Percentiles rank a stretch among this genome's conserved stretches.
These are phyloP conservation scores for Tagetes erecta DNA, from an alignment of 129 eudicot species.

Conservation along the genomic window DNA sequence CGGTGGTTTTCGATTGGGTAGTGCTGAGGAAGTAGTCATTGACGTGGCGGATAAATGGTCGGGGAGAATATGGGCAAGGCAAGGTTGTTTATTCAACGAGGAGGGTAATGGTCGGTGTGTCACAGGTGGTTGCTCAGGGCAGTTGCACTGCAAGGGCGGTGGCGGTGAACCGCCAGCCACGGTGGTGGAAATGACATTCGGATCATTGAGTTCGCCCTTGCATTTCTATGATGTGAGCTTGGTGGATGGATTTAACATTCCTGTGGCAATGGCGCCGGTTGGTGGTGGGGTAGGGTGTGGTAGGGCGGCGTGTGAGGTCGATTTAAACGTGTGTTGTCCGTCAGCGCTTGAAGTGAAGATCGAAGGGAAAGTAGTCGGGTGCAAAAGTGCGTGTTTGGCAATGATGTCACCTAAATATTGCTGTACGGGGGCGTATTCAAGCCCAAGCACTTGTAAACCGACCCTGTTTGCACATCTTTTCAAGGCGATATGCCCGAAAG, in stretches of 20 bases:
- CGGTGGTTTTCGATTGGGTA: conserved; percentile 68
- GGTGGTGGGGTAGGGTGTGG: conserved; percentile 93
- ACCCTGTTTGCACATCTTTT: conserved; percentile 69
- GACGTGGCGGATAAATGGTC: conserved; percentile 86
- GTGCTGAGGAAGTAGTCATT: conserved; percentile 63
- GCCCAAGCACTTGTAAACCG: conserved; percentile 78
- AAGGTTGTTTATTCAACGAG: conserved; percentile 59
- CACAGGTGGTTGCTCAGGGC: conserved; percentile 79
- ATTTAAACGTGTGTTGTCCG: conserved; percentile 80
- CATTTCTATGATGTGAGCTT: conserved; percentile 87
- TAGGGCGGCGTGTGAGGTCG: conserved; percentile 72
- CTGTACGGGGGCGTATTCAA: conserved; percentile 69
- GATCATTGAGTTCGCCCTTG: conserved; percentile 66
- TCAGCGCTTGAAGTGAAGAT: conserved; percentile 71
- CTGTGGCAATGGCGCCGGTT: conserved; percentile 77
- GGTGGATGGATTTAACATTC: conserved; percentile 88
- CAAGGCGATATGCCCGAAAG: conserved; percentile 87
- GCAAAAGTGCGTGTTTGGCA: conserved; percentile 90
- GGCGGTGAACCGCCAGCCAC: conserved; percentile 91
- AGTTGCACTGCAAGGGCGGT: conserved; percentile 60
- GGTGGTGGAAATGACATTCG: conserved; percentile 91
- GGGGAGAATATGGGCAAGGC: conserved; percentile 97
- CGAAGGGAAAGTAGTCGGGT: conserved; percentile 67
- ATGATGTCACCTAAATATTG: conserved; percentile 80
- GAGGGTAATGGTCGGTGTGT: conserved; percentile 61